Evolutionary conservation across 2,329 filamentous ascomycete genomes (phyloP).

Genomic region (Huntiella decipiens): DNA sequence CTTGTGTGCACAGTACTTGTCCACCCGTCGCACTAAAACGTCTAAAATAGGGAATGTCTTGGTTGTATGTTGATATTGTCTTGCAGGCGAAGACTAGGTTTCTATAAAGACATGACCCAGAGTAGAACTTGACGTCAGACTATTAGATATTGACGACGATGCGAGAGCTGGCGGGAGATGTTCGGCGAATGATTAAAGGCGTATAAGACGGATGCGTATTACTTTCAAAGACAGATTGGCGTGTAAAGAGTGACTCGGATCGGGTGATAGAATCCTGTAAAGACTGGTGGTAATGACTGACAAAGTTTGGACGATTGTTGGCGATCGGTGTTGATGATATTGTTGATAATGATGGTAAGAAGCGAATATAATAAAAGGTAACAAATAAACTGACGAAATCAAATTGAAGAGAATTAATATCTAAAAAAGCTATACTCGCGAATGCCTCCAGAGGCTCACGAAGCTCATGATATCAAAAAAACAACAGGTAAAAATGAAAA

Average conservation of each 20-base stretch:
- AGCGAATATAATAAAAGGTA: not conserved
- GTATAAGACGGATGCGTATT: not conserved
- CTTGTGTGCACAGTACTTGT: not conserved
- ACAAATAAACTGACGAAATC: not conserved
- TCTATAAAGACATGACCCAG: slow-evolving; percentile 9
- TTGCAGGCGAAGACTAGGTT: not conserved
- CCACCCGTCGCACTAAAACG: no score
- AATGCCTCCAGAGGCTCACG: slow-evolving; percentile 1
- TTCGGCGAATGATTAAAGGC: not conserved
- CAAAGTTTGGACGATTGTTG: no score
- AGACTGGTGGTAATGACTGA: no score
- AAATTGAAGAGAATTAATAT: not conserved
- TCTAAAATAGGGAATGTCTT: no score
- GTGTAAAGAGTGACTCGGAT: not conserved
- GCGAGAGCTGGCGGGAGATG: no score
- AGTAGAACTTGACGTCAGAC: not conserved
- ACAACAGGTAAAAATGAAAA: not conserved
- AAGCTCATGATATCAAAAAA: slow-evolving; percentile 1
- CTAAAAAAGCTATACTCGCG: not conserved
- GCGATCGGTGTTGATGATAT: not conserved
- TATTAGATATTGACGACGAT: not conserved
- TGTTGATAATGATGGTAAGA: not conserved
- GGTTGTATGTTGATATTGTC: not conserved
- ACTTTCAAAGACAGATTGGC: not conserved
- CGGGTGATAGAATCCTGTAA: not conserved